phyloP scores from a whole-genome alignment of 768 basidiomycete species.

The Gymnopilus junonius region DNA sequence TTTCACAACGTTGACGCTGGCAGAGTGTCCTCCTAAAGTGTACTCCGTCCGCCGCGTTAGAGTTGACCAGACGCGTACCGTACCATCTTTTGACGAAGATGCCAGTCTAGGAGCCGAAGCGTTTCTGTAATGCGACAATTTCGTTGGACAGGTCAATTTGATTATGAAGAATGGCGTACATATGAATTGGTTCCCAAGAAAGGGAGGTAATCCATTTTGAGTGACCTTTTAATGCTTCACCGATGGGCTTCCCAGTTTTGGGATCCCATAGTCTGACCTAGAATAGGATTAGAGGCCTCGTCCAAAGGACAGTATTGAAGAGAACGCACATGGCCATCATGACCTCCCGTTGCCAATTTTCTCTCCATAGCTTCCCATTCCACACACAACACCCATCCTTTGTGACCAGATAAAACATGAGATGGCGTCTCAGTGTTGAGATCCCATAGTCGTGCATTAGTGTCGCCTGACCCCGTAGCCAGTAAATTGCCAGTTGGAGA shows the following conservation, averaged over 20 bases:
- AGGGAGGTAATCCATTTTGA: constrained; percentile 96
- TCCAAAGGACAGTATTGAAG: neutral
- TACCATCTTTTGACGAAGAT: constrained; percentile 95
- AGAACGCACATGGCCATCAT: constrained; percentile 82
- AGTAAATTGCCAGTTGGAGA: constrained; percentile 91
- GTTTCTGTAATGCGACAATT: constrained; percentile 56
- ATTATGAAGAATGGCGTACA: constrained; percentile 51
- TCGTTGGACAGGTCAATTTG: too few relatives aligned
- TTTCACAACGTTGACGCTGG: constrained; percentile 92
- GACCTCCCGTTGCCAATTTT: constrained; percentile 89
- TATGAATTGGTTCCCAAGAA: constrained; percentile 95
- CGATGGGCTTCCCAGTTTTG: constrained; percentile 84
- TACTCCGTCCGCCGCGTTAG: constrained; percentile 74
- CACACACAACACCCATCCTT: constrained; percentile 95
- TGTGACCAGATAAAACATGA: constrained; percentile 84
- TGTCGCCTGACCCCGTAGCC: constrained; percentile 96
- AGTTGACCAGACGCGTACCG: constrained; percentile 93
- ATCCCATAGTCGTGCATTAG: constrained; percentile 92
- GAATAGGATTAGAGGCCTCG: neutral
- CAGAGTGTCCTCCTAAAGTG: constrained; percentile 90
- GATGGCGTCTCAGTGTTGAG: constrained; percentile 91
- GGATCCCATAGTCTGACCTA: constrained; percentile 92
- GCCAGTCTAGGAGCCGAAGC: constrained; percentile 81
- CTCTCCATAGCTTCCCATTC: constrained; percentile 97
- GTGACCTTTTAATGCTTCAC: constrained; percentile 91